phyloP scores from a whole-genome alignment of 108 stramenopile genomes.

The Pseudonitzschia multiseries region DNA sequence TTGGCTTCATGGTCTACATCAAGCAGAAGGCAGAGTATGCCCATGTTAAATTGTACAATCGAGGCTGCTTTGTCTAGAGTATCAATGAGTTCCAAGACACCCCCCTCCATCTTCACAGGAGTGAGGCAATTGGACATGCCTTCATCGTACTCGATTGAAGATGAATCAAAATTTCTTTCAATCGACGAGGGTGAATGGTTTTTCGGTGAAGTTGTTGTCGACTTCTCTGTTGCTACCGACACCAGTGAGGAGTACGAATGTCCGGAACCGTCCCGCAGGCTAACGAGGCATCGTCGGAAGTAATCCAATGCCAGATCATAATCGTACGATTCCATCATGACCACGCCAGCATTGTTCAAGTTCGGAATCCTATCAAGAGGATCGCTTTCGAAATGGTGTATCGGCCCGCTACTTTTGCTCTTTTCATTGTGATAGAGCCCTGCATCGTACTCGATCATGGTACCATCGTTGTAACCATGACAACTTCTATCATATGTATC shows the following conservation, averaged over 20 bases:
- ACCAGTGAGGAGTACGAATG: background rate
- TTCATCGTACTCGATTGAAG: slow-evolving; percentile 55
- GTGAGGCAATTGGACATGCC: slow-evolving; percentile 49
- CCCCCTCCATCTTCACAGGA: slow-evolving; percentile 40
- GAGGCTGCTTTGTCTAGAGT: slow-evolving; percentile 26
- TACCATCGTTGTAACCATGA: background rate
- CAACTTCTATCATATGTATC: background rate
- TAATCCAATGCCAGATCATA: slow-evolving; percentile 20
- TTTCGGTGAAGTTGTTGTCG: slow-evolving; percentile 15
- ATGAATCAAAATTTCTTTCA: slow-evolving; percentile 30
- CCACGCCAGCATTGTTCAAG: slow-evolving; percentile 43
- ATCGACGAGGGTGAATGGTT: slow-evolving; percentile 3
- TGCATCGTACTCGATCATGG: background rate
- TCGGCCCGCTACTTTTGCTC: background rate
- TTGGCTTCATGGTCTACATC: slow-evolving; percentile 34
- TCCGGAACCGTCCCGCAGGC: slow-evolving; percentile 11
- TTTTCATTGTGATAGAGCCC: background rate
- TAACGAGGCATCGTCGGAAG: slow-evolving; percentile 20
- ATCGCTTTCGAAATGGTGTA: background rate
- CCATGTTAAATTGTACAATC: slow-evolving; percentile 58
- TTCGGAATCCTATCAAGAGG: slow-evolving; percentile 26
- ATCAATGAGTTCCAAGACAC: slow-evolving; percentile 17
- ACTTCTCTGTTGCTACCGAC: background rate
- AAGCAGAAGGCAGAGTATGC: slow-evolving; percentile 35
- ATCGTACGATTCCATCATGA: slow-evolving; percentile 16